Base-by-base conservation (phyloP, 106 monocot species). In the Allium cepa region DNA sequence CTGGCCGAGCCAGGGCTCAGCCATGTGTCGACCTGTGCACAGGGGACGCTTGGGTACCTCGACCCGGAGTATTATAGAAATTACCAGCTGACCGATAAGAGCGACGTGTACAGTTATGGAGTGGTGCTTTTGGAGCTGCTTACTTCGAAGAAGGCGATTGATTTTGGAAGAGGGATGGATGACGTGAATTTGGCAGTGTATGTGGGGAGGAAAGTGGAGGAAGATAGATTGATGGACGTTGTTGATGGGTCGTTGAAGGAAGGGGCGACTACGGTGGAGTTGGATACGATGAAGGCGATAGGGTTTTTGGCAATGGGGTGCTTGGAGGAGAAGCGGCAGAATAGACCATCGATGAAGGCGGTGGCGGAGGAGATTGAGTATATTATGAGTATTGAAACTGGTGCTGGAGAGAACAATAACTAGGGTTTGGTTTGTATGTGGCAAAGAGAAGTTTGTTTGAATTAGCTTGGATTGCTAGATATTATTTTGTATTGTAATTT, bases 71-170 rank as follows among this genome's bases (percentile, higher is more conserved):
- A 94, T 74, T 90, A 87, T 72, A 68, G 90, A 45, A 94, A 94
- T 75, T 94, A 87, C 74, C 94, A 94, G 75, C 79, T 94, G 10
- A 94, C 94, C 11, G 94, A 94, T 46, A 94, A 94, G 78, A 94
- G 93, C 60, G 88, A 93, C 46, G 93, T 93, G 10, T 93, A 93
- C 66, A 93, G 93, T 71, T 93, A 77, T 49, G 94, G 94, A 18
- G 90, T 90, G 26, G 88, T 88, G 45, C 64, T 88, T 58, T 47
- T 88, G 71, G 84, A 84, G 68, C 76, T 84, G 67, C 71, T 88
- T 17, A 81, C 84, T 1, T 74, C 81, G 13, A 71, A 88, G 68
- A 84, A 84, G 66, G 88, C 88, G 11, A 84, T 88, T 0, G 88
- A 88, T 62, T 88, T 88, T 50, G 28, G 7, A 1, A 68, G 84